These are phyloP conservation scores for Cutaneotrichosporon dermatis DNA, from an alignment of 1,284 basidiomycete species.

Conservation along the genomic window DNA sequence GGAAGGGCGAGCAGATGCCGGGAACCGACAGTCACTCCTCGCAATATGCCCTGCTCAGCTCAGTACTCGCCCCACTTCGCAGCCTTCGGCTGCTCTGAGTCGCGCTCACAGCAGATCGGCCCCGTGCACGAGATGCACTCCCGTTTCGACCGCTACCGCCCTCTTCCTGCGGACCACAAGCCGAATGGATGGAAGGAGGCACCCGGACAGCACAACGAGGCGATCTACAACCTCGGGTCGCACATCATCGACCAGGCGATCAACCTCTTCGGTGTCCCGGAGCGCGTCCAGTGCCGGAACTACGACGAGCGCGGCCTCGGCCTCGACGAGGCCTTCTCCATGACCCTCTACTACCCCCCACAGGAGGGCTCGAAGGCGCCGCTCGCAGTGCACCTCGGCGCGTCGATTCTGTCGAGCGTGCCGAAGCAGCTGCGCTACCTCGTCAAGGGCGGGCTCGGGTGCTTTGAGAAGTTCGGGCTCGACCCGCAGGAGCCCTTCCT, in stretches of 20 bases:
- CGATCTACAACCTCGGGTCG: slow-evolving; percentile 51
- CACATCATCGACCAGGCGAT: slow-evolving; percentile 70
- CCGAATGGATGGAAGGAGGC: slow-evolving; percentile 54
- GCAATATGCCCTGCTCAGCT: no score
- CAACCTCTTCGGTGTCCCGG: slow-evolving; percentile 69
- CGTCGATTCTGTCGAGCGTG: slow-evolving; percentile 64
- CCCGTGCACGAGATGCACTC: slow-evolving; percentile 32
- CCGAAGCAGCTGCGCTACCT: slow-evolving; percentile 62
- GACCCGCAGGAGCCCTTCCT: slow-evolving; percentile 68
- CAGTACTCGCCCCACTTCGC: no score
- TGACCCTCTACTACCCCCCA: slow-evolving; percentile 61
- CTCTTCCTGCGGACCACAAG: slow-evolving; percentile 52
- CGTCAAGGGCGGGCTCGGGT: slow-evolving; percentile 59
- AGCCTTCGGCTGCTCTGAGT: neutral
- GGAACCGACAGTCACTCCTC: no score
- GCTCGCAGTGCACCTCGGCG: slow-evolving; percentile 64
- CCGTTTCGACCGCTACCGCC: slow-evolving; percentile 71
- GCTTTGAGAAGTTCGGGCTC: slow-evolving; percentile 68
- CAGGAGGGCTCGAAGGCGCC: slow-evolving; percentile 51
- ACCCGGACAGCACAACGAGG: slow-evolving; percentile 46
- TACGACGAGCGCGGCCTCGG: slow-evolving; percentile 39
- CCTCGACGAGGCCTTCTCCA: slow-evolving; percentile 54
- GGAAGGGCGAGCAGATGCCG: no score
- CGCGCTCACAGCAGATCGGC: slow-evolving; percentile 28
- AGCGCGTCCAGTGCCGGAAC: slow-evolving; percentile 52